Evolutionary conservation across 768 basidiomycete genomes (phyloP), one percentile per base, ranked within the genome.

Genomic region (Lentinula sp.): DNA sequence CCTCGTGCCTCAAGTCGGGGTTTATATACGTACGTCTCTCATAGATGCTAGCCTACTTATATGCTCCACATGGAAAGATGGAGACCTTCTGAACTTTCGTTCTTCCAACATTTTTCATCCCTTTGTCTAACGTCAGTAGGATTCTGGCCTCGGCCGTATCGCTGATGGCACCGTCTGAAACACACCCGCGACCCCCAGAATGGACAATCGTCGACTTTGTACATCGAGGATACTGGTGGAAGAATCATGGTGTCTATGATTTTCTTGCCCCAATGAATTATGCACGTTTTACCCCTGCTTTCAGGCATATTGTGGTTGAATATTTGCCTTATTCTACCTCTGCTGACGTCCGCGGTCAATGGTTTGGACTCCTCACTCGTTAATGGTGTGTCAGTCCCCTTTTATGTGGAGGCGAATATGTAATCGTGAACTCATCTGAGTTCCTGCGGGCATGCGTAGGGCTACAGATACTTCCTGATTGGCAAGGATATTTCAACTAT

Each of bases 311-410:
- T 88, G 33, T 59, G 79, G 53, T 71, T 87, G 42, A 88, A 87
- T 69, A 60, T 87, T 5, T 83, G 79, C 65, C 75, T 89, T 36
- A 59, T 85, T 15, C 73, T 89, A 15, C 85, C 87, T 1, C 75
- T 90, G n/a, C 71, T 88, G 60, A 87, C 87, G 15, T 81, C 86
- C 16, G 74, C 80, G 13, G 81, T 82, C 53, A 89, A 88, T 71
- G 88, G 89, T 28, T 79, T 86, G 54, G 85, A 88, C 68, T 84
- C 85, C 3, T 87, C 86, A n/a, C 71, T 87, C 49, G 76, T 87
- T 15, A 88, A 87, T 65, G 76, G 75, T 79, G 60, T 37, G 66
- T 51, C 18, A 18, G 63, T 53, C 16, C 42, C 4, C 16, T 6
- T 10, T 18, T 20, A 23, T 4, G 20, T 9, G 46, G 37, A 39